These are phyloP conservation scores for Gloeostereum incarnatum DNA, from an alignment of 768 basidiomycete genomes.

Conservation along the genomic window DNA sequence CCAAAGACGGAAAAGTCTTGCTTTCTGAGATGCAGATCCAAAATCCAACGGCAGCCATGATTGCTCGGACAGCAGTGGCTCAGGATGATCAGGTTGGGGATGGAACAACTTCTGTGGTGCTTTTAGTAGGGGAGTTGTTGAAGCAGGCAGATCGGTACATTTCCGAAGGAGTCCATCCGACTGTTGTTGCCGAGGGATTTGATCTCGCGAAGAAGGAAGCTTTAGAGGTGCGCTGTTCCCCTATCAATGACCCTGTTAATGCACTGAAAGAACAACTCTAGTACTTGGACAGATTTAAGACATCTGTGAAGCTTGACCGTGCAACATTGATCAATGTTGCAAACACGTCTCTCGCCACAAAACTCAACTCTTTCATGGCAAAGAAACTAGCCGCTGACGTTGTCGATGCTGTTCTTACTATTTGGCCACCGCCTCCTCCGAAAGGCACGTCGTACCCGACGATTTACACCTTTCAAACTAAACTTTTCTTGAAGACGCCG, in stretches of 20 bases:
- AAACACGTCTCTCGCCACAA: constrained; percentile 92
- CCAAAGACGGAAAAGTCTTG: constrained; percentile 98
- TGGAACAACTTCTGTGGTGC: constrained; percentile 94
- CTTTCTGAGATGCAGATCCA: constrained; percentile 99
- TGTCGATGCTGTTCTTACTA: constrained; percentile 90
- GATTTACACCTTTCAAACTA: constrained; percentile 3
- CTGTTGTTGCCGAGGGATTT: constrained; percentile 90
- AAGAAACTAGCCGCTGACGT: constrained; percentile 85
- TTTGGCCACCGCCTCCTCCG: constrained; percentile 59
- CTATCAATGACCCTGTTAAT: background rate
- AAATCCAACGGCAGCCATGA: constrained; percentile 99
- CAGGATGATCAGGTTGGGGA: constrained; percentile 99
- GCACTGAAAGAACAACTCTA: too few species aligned
- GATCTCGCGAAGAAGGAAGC: constrained; percentile 98
- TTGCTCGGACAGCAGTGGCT: constrained; percentile 95
- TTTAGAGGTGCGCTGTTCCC: constrained; percentile 48
- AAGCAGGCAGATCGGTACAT: constrained; percentile 98
- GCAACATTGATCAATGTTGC: constrained; percentile 90
- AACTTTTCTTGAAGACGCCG: constrained; percentile 32
- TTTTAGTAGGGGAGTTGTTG: constrained; percentile 90
- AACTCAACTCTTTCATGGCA: constrained; percentile 75
- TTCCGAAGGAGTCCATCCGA: constrained; percentile 96
- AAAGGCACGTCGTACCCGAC: constrained; percentile 32
- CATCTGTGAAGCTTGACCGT: constrained; percentile 69
- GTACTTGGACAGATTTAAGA: constrained; percentile 93